phyloP scores from a whole-genome alignment of 192 early-diverging fungal genomes.

The Backusella circina region DNA sequence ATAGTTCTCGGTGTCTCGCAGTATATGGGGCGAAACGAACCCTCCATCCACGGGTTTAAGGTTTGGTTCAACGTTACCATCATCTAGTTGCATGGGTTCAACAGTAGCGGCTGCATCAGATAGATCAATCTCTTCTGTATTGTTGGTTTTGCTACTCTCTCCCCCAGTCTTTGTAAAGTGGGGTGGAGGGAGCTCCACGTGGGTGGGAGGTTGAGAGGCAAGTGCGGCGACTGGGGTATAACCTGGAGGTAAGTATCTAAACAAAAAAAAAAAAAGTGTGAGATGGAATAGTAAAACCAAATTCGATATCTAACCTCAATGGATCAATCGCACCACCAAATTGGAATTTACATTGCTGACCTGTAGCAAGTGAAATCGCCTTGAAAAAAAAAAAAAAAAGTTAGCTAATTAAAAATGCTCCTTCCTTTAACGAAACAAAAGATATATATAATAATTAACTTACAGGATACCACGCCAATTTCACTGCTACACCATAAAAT shows the following conservation, averaged over 20 bases:
- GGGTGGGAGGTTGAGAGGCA: background rate
- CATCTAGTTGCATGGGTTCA: background rate
- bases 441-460: background rate
- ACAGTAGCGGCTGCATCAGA: background rate
- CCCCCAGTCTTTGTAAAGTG: background rate
- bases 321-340: slow-evolving; percentile 48
- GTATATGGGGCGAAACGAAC: background rate
- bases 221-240: slow-evolving; percentile 11
- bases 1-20: background rate
- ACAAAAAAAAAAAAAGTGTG: background rate
- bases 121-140: background rate
- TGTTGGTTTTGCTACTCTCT: background rate
- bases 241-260: slow-evolving; percentile 10
- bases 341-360: slow-evolving; percentile 49
- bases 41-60: slow-evolving; percentile 4
- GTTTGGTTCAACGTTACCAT: slow-evolving; percentile 23
- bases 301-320: background rate
- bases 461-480: slow-evolving; percentile 33
- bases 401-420: too few species aligned
- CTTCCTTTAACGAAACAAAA: too few species aligned
- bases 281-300: background rate
- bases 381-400: background rate
- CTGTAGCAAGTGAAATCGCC: slow-evolving; percentile 57
- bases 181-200: slow-evolving; percentile 10
- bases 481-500: slow-evolving; percentile 40